A percentile compares a stretch with the other conserved stretches of the same genome.
phyloP scores from a whole-genome alignment of 768 basidiomycete species.

The Atractiella rhizophila region DNA sequence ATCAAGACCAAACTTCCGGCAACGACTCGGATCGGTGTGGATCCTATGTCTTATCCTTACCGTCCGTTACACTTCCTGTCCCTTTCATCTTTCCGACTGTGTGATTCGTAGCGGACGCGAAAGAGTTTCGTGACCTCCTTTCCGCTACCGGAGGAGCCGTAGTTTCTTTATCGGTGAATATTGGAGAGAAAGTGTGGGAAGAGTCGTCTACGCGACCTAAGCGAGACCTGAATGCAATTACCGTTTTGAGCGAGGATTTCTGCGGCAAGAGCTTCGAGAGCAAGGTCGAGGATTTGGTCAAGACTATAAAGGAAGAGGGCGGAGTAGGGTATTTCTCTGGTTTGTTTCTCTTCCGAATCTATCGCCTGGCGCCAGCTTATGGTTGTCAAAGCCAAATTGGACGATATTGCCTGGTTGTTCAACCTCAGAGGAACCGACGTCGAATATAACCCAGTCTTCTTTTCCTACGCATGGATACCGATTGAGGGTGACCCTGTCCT shows the following conservation, averaged over 20 bases:
- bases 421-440: slow-evolving; percentile 83
- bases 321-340: too few relatives aligned
- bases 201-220: slow-evolving; percentile 43
- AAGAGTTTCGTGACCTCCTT: too few relatives aligned
- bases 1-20: slow-evolving; percentile 44
- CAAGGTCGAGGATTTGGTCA: slow-evolving; percentile 40
- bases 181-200: slow-evolving; percentile 56
- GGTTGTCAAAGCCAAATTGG: slow-evolving; percentile 10
- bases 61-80: slow-evolving; percentile 27
- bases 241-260: slow-evolving; percentile 46
- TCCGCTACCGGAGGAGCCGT: too few relatives aligned
- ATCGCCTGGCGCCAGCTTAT: slow-evolving; percentile 9
- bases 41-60: slow-evolving; percentile 47
- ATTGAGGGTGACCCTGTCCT: slow-evolving; percentile 33
- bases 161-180: slow-evolving; percentile 40
- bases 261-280: slow-evolving; percentile 36
- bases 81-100: neutral
- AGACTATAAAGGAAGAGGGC: slow-evolving; percentile 33
- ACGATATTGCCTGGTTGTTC: slow-evolving; percentile 34
- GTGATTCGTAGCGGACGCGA: too few relatives aligned
- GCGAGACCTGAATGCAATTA: slow-evolving; percentile 38
- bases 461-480: slow-evolving; percentile 61
- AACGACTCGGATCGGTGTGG: slow-evolving; percentile 49
- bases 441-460: slow-evolving; percentile 54
- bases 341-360: neutral